A percentile compares a stretch with the other conserved stretches of the same genome.
Evolutionary conservation across 1,284 basidiomycete genomes (phyloP).

Genomic region (Rhodotorula sp.): DNA sequence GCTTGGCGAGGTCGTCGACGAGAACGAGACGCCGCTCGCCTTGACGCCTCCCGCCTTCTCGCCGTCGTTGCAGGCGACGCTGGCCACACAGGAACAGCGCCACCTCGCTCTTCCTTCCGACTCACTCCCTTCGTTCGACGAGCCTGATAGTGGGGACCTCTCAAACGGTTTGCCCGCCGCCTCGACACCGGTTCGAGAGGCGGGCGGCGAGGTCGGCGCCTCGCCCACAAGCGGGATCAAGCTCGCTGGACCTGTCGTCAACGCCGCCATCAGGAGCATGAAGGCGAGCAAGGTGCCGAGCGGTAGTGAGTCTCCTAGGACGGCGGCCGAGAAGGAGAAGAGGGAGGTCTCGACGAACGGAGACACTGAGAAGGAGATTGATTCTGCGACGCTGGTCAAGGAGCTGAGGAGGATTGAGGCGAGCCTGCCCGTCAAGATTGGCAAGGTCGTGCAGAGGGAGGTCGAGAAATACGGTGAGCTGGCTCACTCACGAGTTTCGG

Average conservation of each 20-base stretch:
- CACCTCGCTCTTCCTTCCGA: not conserved
- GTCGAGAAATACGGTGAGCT: constrained; percentile 74
- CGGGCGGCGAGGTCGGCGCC: not conserved
- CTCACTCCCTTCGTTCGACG: not conserved
- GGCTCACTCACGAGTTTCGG: too few species aligned
- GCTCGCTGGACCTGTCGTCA: constrained; percentile 15
- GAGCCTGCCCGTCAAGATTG: constrained; percentile 67
- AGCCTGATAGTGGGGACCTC: constrained; percentile 3
- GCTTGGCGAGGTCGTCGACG: not conserved
- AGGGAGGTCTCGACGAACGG: not conserved
- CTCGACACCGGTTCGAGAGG: not conserved
- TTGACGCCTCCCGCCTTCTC: not conserved
- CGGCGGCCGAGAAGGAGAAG: not conserved
- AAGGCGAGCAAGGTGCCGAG: constrained; percentile 4
- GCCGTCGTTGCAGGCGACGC: not conserved
- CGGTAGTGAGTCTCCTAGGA: not conserved
- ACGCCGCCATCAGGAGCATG: constrained; percentile 21
- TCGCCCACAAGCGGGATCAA: not conserved
- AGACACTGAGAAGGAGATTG: not conserved
- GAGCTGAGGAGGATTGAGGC: constrained; percentile 51
- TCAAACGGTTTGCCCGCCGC: not conserved
- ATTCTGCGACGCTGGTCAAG: not conserved
- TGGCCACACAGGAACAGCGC: not conserved
- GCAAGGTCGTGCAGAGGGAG: constrained; percentile 54
- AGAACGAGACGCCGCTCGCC: not conserved